Percentiles rank a stretch among this genome's conserved stretches.
Conservation (phyloP, 306 rosid species). For the Trifolium subterraneum region DNA sequence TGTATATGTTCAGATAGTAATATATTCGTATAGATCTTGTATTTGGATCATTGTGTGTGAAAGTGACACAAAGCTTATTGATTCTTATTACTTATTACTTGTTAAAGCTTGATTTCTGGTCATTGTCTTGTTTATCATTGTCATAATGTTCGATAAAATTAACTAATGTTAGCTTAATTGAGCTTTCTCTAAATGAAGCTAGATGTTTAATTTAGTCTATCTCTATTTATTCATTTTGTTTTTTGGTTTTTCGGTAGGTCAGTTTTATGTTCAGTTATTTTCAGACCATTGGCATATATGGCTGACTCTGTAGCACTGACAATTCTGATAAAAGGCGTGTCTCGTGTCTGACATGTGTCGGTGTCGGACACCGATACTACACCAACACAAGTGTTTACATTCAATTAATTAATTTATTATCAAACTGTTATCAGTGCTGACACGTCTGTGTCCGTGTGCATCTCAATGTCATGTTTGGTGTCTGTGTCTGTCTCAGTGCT, state of each 20-base stretch:
- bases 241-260: slow-evolving; percentile 7
- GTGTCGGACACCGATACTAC: neutral
- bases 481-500: neutral
- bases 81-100: neutral
- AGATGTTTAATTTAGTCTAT: neutral
- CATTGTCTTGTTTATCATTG: neutral
- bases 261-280: slow-evolving; percentile 3
- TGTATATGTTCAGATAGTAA: neutral
- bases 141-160: neutral
- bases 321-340: neutral
- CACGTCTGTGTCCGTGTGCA: neutral
- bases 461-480: neutral
- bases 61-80: neutral
- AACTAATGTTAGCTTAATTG: neutral
- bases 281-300: slow-evolving; percentile 13
- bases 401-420: neutral
- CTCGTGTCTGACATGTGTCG: no score
- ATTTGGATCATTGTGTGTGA: slow-evolving; percentile 33
- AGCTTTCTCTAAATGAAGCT: neutral
- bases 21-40: slow-evolving; percentile 11
- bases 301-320: neutral
- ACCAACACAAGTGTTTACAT: neutral
- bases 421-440: neutral
- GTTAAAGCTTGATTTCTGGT: neutral
- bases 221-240: neutral